These are phyloP conservation scores for Gossypium mustelinum DNA, from an alignment of 345 rosid genomes.

Conservation along the genomic window DNA sequence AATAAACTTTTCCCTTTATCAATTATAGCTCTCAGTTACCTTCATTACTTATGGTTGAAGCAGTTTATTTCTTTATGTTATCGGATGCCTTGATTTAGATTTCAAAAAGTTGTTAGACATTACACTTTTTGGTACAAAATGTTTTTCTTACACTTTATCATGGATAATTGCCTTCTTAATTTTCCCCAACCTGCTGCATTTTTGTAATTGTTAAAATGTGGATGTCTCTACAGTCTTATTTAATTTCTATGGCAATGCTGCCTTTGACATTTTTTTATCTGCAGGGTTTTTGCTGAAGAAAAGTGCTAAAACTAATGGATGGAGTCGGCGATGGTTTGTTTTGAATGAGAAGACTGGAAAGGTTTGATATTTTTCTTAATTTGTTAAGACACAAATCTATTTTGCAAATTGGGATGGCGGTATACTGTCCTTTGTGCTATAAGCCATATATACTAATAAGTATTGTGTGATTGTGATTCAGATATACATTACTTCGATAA, in stretches of 20 bases:
- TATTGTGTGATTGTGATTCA: background rate
- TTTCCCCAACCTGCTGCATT: background rate
- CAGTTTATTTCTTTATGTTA: constrained; percentile 1
- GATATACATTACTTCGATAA: background rate
- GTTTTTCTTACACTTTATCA: background rate
- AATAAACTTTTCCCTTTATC: background rate
- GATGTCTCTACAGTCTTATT: background rate
- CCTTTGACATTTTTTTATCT: constrained; percentile 10
- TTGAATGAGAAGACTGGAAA: constrained; percentile 88
- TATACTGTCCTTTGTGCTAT: background rate
- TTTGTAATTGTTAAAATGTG: background rate
- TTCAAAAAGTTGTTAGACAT: background rate
- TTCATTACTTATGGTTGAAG: background rate
- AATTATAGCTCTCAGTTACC: background rate
- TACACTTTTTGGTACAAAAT: background rate
- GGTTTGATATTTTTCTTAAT: constrained; percentile 33
- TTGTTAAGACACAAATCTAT: background rate
- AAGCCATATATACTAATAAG: background rate
- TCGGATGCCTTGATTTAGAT: background rate
- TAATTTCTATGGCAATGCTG: background rate
- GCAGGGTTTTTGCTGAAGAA: constrained; percentile 81
- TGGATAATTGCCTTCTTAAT: background rate
- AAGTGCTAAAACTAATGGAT: constrained; percentile 84
- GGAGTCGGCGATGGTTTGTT: constrained; percentile 96
- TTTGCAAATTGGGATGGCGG: background rate